Evolutionary conservation across 2,329 filamentous ascomycete species (phyloP).

Genomic region (Venturia oleaginea): DNA sequence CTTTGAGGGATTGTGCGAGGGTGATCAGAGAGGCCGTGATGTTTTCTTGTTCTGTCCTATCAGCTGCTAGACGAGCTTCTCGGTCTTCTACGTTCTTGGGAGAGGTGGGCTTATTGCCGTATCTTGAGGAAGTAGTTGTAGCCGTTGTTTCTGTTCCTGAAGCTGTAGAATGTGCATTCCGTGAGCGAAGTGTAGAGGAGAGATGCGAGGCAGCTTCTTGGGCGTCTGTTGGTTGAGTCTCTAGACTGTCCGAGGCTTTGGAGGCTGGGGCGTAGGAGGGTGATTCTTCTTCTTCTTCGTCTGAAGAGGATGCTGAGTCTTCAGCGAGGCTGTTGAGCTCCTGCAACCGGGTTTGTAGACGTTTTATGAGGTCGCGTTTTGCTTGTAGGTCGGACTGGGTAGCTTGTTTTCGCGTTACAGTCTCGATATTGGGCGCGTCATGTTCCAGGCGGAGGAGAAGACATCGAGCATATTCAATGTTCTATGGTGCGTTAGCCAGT

Average conservation of each 20-base stretch:
- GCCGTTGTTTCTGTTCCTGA: slow-evolving; percentile 1
- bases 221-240: slow-evolving; percentile 13
- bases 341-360: slow-evolving; percentile 55
- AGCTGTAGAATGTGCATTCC: slow-evolving; percentile 14
- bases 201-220: slow-evolving; percentile 4
- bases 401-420: slow-evolving; percentile 56
- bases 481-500: slow-evolving; percentile 35
- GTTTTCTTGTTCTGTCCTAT: slow-evolving; percentile 73
- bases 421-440: slow-evolving; percentile 18
- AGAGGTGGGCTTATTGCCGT: background rate
- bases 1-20: slow-evolving; percentile 70
- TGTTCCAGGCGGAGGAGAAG: slow-evolving; percentile 47
- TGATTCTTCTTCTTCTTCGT: slow-evolving; percentile 29
- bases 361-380: slow-evolving; percentile 58
- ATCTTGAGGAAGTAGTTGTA: background rate
- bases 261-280: slow-evolving; percentile 22
- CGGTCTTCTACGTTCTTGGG: slow-evolving; percentile 22
- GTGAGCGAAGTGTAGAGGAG: slow-evolving; percentile 3
- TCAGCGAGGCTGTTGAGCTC: slow-evolving; percentile 50
- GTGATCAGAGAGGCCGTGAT: slow-evolving; percentile 73
- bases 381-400: slow-evolving; percentile 53
- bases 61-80: slow-evolving; percentile 65
- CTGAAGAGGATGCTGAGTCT: slow-evolving; percentile 31
- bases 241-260: slow-evolving; percentile 19
- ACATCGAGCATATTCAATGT: slow-evolving; percentile 61